Evolutionary conservation across 2,329 filamentous ascomycete species (phyloP).

Genomic region (Hypoxylon sp.): DNA sequence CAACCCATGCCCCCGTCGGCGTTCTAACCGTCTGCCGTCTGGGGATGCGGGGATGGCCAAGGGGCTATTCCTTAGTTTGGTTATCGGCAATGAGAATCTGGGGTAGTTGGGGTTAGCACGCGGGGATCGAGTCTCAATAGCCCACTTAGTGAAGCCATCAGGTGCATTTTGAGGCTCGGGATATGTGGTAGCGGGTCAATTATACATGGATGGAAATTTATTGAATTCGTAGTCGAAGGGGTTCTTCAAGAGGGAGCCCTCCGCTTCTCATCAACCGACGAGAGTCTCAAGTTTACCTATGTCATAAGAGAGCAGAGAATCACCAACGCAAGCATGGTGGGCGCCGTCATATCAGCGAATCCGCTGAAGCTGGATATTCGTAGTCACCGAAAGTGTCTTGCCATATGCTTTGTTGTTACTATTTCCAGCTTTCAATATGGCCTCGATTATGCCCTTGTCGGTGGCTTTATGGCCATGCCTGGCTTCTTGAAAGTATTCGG

Average conservation of each 20-base stretch:
- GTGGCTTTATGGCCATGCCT: conserved; percentile 57
- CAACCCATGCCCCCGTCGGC: conserved; percentile 10
- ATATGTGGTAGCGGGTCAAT: conserved; percentile 11
- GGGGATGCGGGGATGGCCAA: conserved; percentile 28
- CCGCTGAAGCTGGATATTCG: conserved; percentile 52
- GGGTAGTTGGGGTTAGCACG: conserved; percentile 33
- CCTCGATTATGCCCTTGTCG: conserved; percentile 55
- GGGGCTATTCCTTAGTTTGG: conserved; percentile 28
- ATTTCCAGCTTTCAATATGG: conserved; percentile 56
- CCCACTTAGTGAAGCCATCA: neutral
- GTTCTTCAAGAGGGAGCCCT: conserved; percentile 11
- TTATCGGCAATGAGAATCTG: conserved; percentile 33
- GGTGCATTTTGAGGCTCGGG: conserved; percentile 5
- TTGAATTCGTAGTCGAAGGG: neutral
- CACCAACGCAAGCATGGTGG: conserved; percentile 26
- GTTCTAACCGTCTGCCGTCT: conserved; percentile 25
- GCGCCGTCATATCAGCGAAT: conserved; percentile 50
- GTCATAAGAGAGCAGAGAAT: conserved; percentile 15
- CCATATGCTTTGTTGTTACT: conserved; percentile 52
- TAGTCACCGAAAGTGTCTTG: conserved; percentile 52
- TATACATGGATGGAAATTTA: neutral
- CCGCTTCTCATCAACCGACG: conserved; percentile 1
- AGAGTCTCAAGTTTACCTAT: conserved; percentile 2
- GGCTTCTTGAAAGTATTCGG: conserved; percentile 57
- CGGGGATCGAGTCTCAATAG: conserved; percentile 24